Evolutionary conservation across 2,329 filamentous ascomycete species (phyloP), one percentile per base, ranked within the genome.

Genomic region (Gnomoniopsis smithogilvyi): DNA sequence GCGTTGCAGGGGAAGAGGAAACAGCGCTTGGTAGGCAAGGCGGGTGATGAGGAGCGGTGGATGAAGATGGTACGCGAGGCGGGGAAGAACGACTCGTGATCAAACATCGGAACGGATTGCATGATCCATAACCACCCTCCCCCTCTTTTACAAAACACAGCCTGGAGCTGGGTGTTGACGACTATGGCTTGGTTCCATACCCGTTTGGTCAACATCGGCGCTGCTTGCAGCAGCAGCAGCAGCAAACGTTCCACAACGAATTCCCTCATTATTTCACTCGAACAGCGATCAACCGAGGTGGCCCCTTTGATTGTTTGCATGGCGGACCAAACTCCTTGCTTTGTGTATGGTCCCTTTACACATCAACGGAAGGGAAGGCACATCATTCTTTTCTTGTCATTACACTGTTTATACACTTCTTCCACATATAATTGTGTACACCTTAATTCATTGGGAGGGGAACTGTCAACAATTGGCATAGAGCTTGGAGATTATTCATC

Each of bases 1-100:
- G 69, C 80, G 59, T 67, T 76, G 48, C 58, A 72, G 54, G 64
- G 70, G 61, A 65, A 67, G 30, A 30, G 26, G 26, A 71, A 71
- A 21, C 70, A 66, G 3, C 70, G 69, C 14, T 70, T 75, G 2
- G 67, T 77, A 8, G 76, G 75, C 11, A 73, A 74, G 59, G 64
- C 72, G 7, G 78, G 79, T 10, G 76, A 79, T n/a, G 80, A 82
- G 62, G 78, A 82, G 60, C 71, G 73, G 26, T 78, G 76, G 74
- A 78, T 78, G 66, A 67, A 68, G 56, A 66, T 71, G 3, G 73
- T 78, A 12, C 64, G 73, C 41, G 72, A 73, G 19, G 75, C 73
- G 4, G 76, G 76, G 41, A 77, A 76, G 63, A 34, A 59, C 24
- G 56, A 62, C 50, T 51, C 21, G 14, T 62, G 38, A 54, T 47